phyloP scores from a whole-genome alignment of 441 rosid species.

The Mallotus japonicus region DNA sequence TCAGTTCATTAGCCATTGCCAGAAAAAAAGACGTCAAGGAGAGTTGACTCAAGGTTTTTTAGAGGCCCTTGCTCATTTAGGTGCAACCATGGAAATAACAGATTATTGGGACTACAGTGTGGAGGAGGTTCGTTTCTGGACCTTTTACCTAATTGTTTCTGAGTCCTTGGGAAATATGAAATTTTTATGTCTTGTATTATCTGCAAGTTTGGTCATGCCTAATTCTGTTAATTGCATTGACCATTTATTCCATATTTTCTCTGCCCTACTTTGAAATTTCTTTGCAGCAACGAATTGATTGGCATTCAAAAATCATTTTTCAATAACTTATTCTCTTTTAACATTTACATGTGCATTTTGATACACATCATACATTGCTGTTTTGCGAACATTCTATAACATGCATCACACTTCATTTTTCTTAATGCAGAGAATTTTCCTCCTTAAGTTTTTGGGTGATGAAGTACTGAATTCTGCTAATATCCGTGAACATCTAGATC shows the following conservation, averaged over 20 bases:
- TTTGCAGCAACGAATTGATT: background rate
- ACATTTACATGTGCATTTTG: background rate
- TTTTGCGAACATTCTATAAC: background rate
- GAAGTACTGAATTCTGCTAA: constrained; percentile 45
- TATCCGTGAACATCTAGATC: constrained; percentile 51
- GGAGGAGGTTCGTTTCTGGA: constrained; percentile 45
- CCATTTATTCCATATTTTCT: background rate
- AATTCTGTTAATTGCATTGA: constrained; percentile 5
- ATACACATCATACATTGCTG: background rate
- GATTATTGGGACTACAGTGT: constrained; percentile 56
- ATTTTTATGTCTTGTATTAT: background rate
- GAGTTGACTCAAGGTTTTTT: constrained; percentile 35
- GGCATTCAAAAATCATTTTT: too few relatives aligned
- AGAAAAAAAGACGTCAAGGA: constrained; percentile 36
- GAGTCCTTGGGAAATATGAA: background rate
- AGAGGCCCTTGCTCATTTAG: constrained; percentile 39
- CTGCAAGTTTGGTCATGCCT: background rate
- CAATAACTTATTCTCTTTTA: background rate
- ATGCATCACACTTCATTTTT: constrained; percentile 7
- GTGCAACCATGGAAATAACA: constrained; percentile 43
- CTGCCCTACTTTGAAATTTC: background rate
- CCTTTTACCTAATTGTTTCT: background rate
- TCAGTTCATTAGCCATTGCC: constrained; percentile 25
- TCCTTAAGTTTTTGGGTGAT: constrained; percentile 50
- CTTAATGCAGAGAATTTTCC: constrained; percentile 45